Conservation (phyloP, 2,329 filamentous ascomycete species). For the Botrytis byssoidea region DNA sequence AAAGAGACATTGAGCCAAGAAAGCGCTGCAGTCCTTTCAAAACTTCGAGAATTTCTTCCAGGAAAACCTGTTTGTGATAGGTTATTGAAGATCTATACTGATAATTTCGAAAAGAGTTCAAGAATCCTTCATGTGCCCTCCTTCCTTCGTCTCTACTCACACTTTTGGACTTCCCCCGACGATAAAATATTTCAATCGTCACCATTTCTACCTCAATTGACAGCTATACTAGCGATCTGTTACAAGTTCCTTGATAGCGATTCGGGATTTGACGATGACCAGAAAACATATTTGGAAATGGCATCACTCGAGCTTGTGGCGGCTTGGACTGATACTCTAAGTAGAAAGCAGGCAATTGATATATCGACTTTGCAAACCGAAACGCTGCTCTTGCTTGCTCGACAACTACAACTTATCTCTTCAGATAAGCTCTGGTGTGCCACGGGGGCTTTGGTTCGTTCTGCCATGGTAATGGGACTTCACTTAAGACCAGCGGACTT, state of each 20-base stretch:
- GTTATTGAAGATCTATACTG: conserved; percentile 42
- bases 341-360: conserved; percentile 22
- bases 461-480: conserved; percentile 56
- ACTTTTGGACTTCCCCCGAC: conserved; percentile 40
- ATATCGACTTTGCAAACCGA: conserved; percentile 23
- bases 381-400: conserved; percentile 21
- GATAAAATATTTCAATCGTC: conserved; percentile 16
- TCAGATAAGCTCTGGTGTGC: conserved; percentile 23
- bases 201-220: conserved; percentile 23
- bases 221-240: conserved; percentile 22
- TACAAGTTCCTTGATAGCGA: conserved; percentile 13
- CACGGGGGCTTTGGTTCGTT: conserved; percentile 49
- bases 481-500: conserved; percentile 54
- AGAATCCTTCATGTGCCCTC: conserved; percentile 46
- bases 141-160: conserved; percentile 45
- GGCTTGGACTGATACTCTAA: conserved; percentile 22
- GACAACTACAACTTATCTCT: conserved; percentile 16
- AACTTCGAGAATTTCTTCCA: conserved; percentile 21
- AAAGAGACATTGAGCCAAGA: conserved; percentile 19
- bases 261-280: conserved; percentile 14
- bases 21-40: not conserved
- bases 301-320: conserved; percentile 20
- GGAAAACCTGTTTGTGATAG: conserved; percentile 21
- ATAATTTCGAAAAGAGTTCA: conserved; percentile 44
- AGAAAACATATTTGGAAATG: conserved; percentile 22